phyloP scores from a whole-genome alignment of 1,284 basidiomycete species.

The Ceratobasidium sp. region DNA sequence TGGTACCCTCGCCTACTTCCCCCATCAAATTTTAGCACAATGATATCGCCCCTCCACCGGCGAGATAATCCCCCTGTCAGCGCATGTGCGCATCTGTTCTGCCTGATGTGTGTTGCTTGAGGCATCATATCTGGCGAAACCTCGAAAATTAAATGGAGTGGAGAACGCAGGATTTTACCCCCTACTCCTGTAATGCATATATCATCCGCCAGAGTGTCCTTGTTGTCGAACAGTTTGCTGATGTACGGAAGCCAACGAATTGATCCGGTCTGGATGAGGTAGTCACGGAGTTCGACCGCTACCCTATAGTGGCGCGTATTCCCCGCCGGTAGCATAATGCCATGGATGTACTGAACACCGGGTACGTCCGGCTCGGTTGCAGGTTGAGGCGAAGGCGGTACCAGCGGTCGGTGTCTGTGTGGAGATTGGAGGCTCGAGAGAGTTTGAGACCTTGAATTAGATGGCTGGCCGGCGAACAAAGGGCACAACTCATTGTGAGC shows the following conservation, averaged over 20 bases:
- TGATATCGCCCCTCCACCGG: slow-evolving; percentile 9
- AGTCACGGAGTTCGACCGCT: neutral
- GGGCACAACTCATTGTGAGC: neutral
- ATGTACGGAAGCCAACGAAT: neutral
- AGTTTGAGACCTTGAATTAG: neutral
- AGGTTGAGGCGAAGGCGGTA: neutral
- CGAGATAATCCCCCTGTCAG: neutral
- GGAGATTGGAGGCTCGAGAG: neutral
- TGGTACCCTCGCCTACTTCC: slow-evolving; percentile 13
- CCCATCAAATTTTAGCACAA: slow-evolving; percentile 4
- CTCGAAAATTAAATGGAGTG: slow-evolving; percentile 18
- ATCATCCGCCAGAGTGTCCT: neutral
- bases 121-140: neutral
- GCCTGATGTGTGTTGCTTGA: neutral
- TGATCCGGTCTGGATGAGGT: neutral
- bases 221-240: neutral
- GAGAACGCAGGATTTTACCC: neutral
- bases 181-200: neutral
- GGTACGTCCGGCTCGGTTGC: neutral
- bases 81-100: neutral
- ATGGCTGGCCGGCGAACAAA: neutral
- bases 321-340: neutral
- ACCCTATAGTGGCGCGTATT: neutral
- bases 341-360: neutral
- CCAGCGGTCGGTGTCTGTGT: neutral